phyloP scores from a whole-genome alignment of 228 moss, liverwort and hornwort genomes.

The Sphagnum fallax region DNA sequence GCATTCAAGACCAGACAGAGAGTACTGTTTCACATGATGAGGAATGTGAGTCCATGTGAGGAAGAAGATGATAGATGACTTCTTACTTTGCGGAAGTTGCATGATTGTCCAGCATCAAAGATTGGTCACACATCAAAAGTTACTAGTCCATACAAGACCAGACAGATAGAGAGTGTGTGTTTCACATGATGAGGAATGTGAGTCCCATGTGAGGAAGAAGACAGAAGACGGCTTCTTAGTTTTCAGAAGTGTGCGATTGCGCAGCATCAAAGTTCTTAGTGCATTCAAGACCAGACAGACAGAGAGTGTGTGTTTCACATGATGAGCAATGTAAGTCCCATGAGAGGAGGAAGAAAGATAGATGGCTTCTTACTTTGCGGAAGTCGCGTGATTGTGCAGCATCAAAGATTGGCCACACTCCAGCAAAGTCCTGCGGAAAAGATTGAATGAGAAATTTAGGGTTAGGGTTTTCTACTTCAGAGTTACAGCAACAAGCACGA shows the following conservation, averaged over 20 bases:
- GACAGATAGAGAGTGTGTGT: too few relatives aligned
- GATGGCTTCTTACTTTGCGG: slow-evolving; percentile 50
- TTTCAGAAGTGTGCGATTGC: not conserved
- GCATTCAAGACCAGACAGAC: not conserved
- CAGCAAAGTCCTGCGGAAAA: slow-evolving; percentile 72
- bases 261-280: not conserved
- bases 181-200: too few relatives aligned
- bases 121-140: too few relatives aligned
- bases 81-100: too few relatives aligned
- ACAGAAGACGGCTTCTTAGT: too few relatives aligned
- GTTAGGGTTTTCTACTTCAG: not conserved
- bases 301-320: not conserved
- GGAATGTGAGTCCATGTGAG: not conserved
- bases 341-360: not conserved
- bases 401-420: slow-evolving; percentile 98
- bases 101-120: too few relatives aligned
- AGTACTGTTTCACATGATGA: not conserved
- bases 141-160: too few relatives aligned
- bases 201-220: too few relatives aligned
- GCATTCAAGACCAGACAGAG: not conserved
- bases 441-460: not conserved
- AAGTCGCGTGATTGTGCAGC: slow-evolving; percentile 97
- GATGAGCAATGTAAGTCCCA: too few relatives aligned
- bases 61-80: too few relatives aligned
- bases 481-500: too few relatives aligned